Conservation (phyloP, 1,284 basidiomycete species). For the Tilletia walkeri region DNA sequence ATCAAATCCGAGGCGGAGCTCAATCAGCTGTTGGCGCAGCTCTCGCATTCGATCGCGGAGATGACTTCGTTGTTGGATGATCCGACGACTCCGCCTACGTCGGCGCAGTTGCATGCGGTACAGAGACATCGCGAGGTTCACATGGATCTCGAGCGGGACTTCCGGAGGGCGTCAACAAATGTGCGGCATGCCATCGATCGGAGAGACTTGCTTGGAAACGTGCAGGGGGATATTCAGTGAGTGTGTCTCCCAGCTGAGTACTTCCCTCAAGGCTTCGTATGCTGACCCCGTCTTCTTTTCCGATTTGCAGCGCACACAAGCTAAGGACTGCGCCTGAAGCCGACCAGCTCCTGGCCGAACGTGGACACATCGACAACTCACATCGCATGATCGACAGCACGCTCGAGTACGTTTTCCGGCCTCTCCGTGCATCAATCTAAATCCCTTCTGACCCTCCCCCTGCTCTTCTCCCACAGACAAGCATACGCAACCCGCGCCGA, state of each 20-base stretch:
- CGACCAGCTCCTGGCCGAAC: constrained; percentile 81
- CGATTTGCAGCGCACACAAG: constrained; percentile 66
- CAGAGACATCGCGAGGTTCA: constrained; percentile 86
- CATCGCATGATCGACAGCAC: constrained; percentile 93
- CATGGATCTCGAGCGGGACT: constrained; percentile 79
- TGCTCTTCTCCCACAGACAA: constrained; percentile 65
- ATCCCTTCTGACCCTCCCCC: neutral
- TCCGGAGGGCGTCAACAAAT: constrained; percentile 37
- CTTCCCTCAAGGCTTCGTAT: neutral
- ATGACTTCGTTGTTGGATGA: constrained; percentile 69
- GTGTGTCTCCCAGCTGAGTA: constrained; percentile 39
- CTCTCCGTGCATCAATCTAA: too few species aligned
- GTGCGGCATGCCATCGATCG: constrained; percentile 79
- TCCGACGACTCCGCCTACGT: constrained; percentile 72
- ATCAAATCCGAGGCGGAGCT: constrained; percentile 70
- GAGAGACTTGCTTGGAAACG: constrained; percentile 81
- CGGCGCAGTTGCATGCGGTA: constrained; percentile 81
- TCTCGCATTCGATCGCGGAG: constrained; percentile 52
- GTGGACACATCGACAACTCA: constrained; percentile 82
- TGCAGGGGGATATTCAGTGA: constrained; percentile 90
- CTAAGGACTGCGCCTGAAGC: constrained; percentile 69
- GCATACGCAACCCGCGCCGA: constrained; percentile 96
- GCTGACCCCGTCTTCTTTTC: too few species aligned
- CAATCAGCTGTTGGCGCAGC: constrained; percentile 67
- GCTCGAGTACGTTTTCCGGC: constrained; percentile 65